phyloP scores from a whole-genome alignment of 208 protist genomes.

The Wallacemonas rigidus region DNA sequence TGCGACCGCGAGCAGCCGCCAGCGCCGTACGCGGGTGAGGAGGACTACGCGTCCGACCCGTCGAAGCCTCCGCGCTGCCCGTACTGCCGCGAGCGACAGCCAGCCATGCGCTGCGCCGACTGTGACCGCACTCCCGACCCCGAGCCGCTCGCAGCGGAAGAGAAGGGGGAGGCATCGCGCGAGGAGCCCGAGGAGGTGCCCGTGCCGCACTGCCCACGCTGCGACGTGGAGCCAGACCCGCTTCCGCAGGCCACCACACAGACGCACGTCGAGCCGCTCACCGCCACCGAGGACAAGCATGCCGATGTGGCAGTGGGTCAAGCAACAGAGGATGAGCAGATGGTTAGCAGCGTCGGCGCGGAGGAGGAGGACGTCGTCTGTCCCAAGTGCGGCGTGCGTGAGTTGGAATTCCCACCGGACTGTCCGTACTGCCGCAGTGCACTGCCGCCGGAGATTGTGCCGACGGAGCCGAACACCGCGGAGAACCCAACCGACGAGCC shows the following conservation, averaged over 20 bases:
- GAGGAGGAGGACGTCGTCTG: conserved; percentile 10
- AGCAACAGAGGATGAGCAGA: background rate
- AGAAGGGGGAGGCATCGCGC: background rate
- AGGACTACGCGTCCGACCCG: conserved; percentile 11
- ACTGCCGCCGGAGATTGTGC: conserved; percentile 4
- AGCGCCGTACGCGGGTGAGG: conserved; percentile 4
- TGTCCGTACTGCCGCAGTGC: conserved; percentile 19
- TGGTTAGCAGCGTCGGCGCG: background rate
- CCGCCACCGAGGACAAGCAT: background rate
- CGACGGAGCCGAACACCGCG: conserved; percentile 6
- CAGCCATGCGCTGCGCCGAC: conserved; percentile 8
- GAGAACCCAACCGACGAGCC: conserved; percentile 12
- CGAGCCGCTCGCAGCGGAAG: background rate
- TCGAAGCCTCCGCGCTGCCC: conserved; percentile 19
- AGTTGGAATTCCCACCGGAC: conserved; percentile 16
- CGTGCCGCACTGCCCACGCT: conserved; percentile 2
- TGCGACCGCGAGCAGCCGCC: conserved; percentile 14
- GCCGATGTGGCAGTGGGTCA: background rate
- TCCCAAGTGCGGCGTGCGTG: conserved; percentile 7
- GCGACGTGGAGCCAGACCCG: background rate
- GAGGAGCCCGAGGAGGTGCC: background rate
- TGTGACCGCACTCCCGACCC: background rate
- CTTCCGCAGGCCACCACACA: background rate
- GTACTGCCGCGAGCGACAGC: conserved; percentile 15
- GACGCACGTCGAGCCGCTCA: background rate